Base-by-base conservation (phyloP, 768 basidiomycete species). In the Antrodiella citrinella region DNA sequence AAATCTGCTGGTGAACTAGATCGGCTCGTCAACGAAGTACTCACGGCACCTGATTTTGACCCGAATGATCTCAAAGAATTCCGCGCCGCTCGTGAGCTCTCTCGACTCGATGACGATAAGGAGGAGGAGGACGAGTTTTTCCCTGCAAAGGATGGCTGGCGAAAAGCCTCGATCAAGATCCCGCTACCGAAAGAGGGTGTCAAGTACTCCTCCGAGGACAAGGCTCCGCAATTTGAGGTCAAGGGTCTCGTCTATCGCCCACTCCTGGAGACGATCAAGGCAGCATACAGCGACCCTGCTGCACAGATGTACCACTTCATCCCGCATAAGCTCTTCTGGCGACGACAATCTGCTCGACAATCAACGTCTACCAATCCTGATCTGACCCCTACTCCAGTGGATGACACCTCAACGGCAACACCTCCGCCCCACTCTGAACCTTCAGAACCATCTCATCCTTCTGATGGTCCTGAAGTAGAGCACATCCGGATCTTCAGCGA, bases 1-100 rank as follows among this genome's bases (percentile, higher is more conserved):
- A 70, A 69, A 44, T 66, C 67, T 2, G 45, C 50, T 2, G 24
- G 18, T 0, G 64, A 68, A 24, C 43, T 66, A 0, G 47, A 68
- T 11, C 49, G 48, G 0, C 58, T 72, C 0, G 62, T 65, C 4
- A 26, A 62, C n/a, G 52, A 54, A 1, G 67, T 63, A 9, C 43
- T 68, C 7, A 19, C 45, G 0, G 56, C 58, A 18, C 40, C 44
- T 3, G 51, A 53, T 11, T 69, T 70, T 48, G 44, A 61, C 3
- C 4, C 18, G 0, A 24, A 52, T 4, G 55, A 60, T 24, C 51
- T 65, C 12, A 2, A 21, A 0, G 52, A 44, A 0, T 67, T 68
- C 47, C 53, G 40, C 24, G 55, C 55, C 3, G 18, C 48, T 3
- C 43, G 50, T 2, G 59, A 56, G 35, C 40, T 47, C 13, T 20